Evolutionary conservation across 2,329 filamentous ascomycete species (phyloP), one percentile per base, ranked within the genome.

Genomic region (Bipolaris gigantea): DNA sequence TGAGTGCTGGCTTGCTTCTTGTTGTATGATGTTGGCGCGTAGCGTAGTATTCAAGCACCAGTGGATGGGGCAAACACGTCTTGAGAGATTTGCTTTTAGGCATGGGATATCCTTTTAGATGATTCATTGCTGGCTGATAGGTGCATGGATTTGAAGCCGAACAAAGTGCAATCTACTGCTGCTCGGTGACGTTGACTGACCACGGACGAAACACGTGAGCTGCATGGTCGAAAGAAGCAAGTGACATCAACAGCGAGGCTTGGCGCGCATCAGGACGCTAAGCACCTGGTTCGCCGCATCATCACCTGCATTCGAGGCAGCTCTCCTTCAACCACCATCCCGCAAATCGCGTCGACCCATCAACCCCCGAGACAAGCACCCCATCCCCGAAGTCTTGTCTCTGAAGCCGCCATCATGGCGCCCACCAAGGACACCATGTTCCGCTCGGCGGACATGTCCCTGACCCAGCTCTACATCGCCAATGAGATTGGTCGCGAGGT

Each of bases 361-460:
- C 56, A 48, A 53, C 56, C 59, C 57, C 55, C 53, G 56, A 64
- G 63, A 67, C 62, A 70, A 64, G 66, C 62, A 55, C 35, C 48
- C 53, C 53, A 43, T 50, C 32, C 41, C 10, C 48, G 56, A 62
- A 56, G 55, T 56, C 60, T 65, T 66, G 65, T 64, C 61, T 63
- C 61, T 59, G 57, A 59, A 65, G 59, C 65, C 60, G 71, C 70
- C 75, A 75, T 59, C 75, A 87, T 87, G 85, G 84, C 81, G 77
- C 78, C 81, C 52, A 70, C 75, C 48, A 81, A 90, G 80, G 92
- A 97, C 80, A 96, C 92, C 78, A 90, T 97, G 82, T 97, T 99
- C 87, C 93, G 95, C 85, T 99, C 94, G 75, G 90, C 92, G 90
- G 90, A 97, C 79, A 99, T 99, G 94, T 97, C 92, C 84, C 89